A percentile compares a stretch with the other conserved stretches of the same genome.
phyloP scores from a whole-genome alignment of 2,329 filamentous ascomycete species.

The Periglandula ipomoeae region DNA sequence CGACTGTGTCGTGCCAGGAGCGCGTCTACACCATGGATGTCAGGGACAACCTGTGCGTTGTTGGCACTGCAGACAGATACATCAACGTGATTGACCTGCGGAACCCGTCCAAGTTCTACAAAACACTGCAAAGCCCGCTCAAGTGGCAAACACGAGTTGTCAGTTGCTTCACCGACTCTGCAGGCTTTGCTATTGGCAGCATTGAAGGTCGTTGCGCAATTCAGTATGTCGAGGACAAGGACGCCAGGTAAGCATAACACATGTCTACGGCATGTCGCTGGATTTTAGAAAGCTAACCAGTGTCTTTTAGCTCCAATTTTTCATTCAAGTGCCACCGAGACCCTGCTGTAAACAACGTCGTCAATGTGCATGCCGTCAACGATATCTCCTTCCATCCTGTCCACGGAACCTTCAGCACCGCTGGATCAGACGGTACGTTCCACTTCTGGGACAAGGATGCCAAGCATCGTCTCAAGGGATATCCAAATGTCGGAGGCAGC shows the following conservation, averaged over 20 bases:
- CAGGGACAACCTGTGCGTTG: slow-evolving; percentile 75
- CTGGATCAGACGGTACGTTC: slow-evolving; percentile 91
- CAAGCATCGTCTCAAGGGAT: slow-evolving; percentile 84
- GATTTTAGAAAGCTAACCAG: background rate
- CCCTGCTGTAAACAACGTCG: slow-evolving; percentile 61
- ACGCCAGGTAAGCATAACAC: slow-evolving; percentile 60
- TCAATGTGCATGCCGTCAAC: slow-evolving; percentile 92
- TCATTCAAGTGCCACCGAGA: slow-evolving; percentile 99
- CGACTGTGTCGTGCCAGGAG: slow-evolving; percentile 59
- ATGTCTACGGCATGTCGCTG: no score
- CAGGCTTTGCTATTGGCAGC: slow-evolving; percentile 88
- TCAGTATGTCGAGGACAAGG: slow-evolving; percentile 96
- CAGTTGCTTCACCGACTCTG: slow-evolving; percentile 86
- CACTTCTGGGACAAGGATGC: slow-evolving; percentile 94
- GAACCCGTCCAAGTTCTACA: slow-evolving; percentile 86
- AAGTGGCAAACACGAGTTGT: slow-evolving; percentile 98
- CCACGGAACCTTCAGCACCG: slow-evolving; percentile 97
- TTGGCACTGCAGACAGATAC: slow-evolving; percentile 89
- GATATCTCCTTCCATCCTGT: slow-evolving; percentile 95
- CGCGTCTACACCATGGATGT: slow-evolving; percentile 89
- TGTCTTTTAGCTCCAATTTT: slow-evolving; percentile 69
- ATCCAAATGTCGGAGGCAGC: slow-evolving; percentile 71
- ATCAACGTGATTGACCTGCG: slow-evolving; percentile 92
- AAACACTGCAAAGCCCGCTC: slow-evolving; percentile 87
- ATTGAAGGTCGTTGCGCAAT: slow-evolving; percentile 97